Conservation (phyloP, 331 rosid species). For the Prunus yedoensis region DNA sequence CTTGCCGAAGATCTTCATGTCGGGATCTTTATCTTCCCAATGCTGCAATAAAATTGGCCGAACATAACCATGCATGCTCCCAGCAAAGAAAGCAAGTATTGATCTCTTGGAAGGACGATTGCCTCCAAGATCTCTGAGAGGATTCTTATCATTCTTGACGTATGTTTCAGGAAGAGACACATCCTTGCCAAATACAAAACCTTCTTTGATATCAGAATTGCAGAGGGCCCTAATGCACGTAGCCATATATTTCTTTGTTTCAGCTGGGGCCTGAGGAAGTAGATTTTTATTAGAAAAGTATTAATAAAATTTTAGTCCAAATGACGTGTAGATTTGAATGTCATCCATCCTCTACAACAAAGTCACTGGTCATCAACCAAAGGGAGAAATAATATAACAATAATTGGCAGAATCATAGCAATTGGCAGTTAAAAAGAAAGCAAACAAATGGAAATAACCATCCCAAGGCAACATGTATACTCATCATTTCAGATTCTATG, state of each 20-base stretch:
- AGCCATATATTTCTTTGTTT: conserved; percentile 62
- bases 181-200: conserved; percentile 88
- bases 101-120: conserved; percentile 68
- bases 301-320: no score
- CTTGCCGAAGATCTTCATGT: conserved; percentile 67
- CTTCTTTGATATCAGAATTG: conserved; percentile 82
- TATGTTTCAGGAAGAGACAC: conserved; percentile 90
- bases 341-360: no score
- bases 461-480: no score
- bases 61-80: conserved; percentile 77
- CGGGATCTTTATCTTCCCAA: conserved; percentile 88
- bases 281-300: background rate
- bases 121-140: conserved; percentile 65
- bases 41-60: conserved; percentile 66
- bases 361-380: no score
- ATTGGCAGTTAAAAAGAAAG: no score
- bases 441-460: no score
- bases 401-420: no score
- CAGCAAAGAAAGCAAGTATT: conserved; percentile 81
- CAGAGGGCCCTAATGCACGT: conserved; percentile 89
- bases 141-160: conserved; percentile 49
- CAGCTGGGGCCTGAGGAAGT: conserved; percentile 81
- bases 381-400: no score
- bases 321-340: no score
- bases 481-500: no score